Percentiles rank a stretch among this genome's conserved stretches.
Conservation (phyloP, 2,329 filamentous ascomycete species). For the Fusarium staphyleae region DNA sequence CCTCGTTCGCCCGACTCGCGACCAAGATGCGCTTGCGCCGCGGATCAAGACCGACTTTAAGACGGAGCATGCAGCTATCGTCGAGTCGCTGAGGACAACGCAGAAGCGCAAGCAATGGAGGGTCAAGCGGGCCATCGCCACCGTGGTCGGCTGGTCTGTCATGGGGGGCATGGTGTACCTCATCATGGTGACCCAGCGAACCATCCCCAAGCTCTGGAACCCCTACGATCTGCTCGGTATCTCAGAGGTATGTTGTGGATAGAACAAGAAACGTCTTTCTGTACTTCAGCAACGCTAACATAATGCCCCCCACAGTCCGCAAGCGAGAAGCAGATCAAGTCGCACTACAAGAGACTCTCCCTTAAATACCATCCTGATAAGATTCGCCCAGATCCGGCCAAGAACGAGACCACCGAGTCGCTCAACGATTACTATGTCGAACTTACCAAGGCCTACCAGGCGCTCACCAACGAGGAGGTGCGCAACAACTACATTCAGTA, state of each 20-base stretch:
- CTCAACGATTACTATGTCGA: conserved; percentile 93
- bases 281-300: conserved; percentile 16
- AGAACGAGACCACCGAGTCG: conserved; percentile 86
- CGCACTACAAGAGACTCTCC: conserved; percentile 85
- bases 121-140: conserved; percentile 81
- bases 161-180: conserved; percentile 94
- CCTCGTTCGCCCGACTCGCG: conserved; percentile 77
- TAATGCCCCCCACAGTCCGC: conserved; percentile 63
- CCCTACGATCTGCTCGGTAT: conserved; percentile 94
- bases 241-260: conserved; percentile 67
- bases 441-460: conserved; percentile 97
- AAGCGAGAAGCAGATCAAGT: conserved; percentile 90
- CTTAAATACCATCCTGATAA: conserved; percentile 94
- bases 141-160: conserved; percentile 77
- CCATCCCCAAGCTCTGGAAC: conserved; percentile 85
- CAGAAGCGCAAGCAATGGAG: conserved; percentile 90
- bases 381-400: conserved; percentile 78
- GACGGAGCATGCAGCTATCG: conserved; percentile 81
- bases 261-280: neutral
- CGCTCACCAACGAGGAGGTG: conserved; percentile 94
- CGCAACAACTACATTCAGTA: conserved; percentile 97
- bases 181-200: conserved; percentile 78
- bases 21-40: conserved; percentile 80
- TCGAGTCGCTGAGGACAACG: conserved; percentile 81
- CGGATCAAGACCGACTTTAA: conserved; percentile 83